These are phyloP conservation scores for Teratosphaeria destructans DNA, from an alignment of 2,329 filamentous ascomycete species.

Conservation along the genomic window DNA sequence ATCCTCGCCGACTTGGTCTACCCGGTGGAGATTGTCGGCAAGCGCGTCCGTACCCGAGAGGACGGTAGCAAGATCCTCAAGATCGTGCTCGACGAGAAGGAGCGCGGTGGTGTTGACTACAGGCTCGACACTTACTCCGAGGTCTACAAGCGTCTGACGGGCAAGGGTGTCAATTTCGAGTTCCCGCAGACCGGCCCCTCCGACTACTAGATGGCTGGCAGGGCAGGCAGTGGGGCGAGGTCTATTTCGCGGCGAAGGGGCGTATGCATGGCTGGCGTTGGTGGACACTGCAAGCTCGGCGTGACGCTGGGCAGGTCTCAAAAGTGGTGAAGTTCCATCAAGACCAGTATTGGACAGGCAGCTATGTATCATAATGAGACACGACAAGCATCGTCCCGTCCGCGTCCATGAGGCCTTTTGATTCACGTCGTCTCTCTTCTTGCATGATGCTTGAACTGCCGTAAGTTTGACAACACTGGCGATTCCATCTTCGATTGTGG, in stretches of 20 bases:
- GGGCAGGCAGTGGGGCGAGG: neutral
- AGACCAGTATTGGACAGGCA: neutral
- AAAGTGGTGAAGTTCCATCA: neutral
- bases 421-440: neutral
- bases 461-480: neutral
- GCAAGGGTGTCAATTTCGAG: constrained; percentile 94
- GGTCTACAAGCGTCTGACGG: constrained; percentile 97
- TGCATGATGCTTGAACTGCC: neutral
- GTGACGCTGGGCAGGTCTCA: neutral
- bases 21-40: constrained; percentile 99
- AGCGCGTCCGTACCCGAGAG: constrained; percentile 97
- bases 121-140: constrained; percentile 98
- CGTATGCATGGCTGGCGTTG: neutral
- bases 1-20: constrained; percentile 97
- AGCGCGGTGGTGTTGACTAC: constrained; percentile 98
- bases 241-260: neutral
- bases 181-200: constrained; percentile 71
- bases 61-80: constrained; percentile 97
- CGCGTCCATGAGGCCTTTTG: neutral
- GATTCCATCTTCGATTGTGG: neutral
- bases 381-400: neutral
- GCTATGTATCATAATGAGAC: neutral
- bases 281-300: neutral
- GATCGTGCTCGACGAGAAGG: constrained; percentile 99
- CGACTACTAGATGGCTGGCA: constrained; percentile 62